Evolutionary conservation across 768 basidiomycete genomes (phyloP).

Genomic region (Mycena belliarum): DNA sequence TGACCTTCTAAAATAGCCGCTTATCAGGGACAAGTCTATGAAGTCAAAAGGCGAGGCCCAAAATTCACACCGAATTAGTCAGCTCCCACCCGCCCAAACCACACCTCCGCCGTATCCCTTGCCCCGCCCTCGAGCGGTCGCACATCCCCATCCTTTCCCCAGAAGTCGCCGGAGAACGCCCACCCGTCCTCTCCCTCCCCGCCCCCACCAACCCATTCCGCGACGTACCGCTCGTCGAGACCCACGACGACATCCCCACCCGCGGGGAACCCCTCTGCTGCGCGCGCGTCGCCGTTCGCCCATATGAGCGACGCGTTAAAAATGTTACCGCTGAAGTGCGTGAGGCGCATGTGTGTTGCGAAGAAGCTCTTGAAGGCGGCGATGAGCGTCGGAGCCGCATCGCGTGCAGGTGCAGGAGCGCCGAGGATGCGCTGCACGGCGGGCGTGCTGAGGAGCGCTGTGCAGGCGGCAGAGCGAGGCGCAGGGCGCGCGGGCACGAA

Average conservation of each 20-base stretch:
- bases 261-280: conserved; percentile 26
- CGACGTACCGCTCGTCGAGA: conserved; percentile 37
- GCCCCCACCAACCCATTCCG: conserved; percentile 36
- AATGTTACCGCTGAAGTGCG: conserved; percentile 37
- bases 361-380: conserved; percentile 36
- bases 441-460: conserved; percentile 23
- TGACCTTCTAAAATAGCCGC: too few species aligned
- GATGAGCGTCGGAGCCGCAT: conserved; percentile 38
- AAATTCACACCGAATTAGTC: too few species aligned
- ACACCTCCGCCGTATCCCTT: conserved; percentile 40
- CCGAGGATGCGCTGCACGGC: conserved; percentile 33
- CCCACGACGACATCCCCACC: conserved; percentile 36
- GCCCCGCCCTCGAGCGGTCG: conserved; percentile 30
- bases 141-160: conserved; percentile 41
- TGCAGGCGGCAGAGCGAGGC: conserved; percentile 20
- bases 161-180: conserved; percentile 41
- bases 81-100: conserved; percentile 33
- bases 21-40: too few species aligned
- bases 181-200: conserved; percentile 32
- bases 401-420: background rate
- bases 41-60: too few species aligned
- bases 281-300: conserved; percentile 35
- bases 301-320: conserved; percentile 42
- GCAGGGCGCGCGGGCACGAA: conserved; percentile 22
- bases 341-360: conserved; percentile 37